Conservation (phyloP, 805 yeast species). For the Torulaspora maleeae region DNA sequence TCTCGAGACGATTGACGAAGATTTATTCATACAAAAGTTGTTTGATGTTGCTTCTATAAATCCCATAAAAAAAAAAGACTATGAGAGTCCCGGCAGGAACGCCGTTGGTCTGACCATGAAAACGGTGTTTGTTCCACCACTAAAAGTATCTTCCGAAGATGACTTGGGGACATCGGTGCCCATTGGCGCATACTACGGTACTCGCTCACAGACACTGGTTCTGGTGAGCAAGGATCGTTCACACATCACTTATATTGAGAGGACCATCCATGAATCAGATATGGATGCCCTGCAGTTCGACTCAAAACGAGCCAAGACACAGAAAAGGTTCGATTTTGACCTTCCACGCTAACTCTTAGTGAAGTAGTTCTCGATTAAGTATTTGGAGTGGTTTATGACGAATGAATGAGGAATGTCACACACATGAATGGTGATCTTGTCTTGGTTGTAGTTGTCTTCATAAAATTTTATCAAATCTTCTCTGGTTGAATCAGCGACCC, state of each 20-base stretch:
- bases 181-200: slow-evolving; percentile 69
- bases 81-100: slow-evolving; percentile 24
- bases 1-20: slow-evolving; percentile 30
- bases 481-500: slow-evolving; percentile 56
- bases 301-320: slow-evolving; percentile 24
- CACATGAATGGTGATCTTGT: slow-evolving; percentile 31
- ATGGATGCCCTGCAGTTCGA: slow-evolving; percentile 22
- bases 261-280: slow-evolving; percentile 51
- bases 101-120: slow-evolving; percentile 43
- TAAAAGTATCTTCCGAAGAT: slow-evolving; percentile 37
- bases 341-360: slow-evolving; percentile 6
- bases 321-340: slow-evolving; percentile 26
- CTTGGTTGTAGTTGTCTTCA: slow-evolving; percentile 22
- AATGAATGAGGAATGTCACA: slow-evolving; percentile 51
- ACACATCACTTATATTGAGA: slow-evolving; percentile 55
- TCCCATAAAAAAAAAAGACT: slow-evolving; percentile 34
- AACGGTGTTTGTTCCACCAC: slow-evolving; percentile 71
- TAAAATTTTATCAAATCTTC: slow-evolving; percentile 39
- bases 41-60: slow-evolving; percentile 53
- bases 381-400: slow-evolving; percentile 52
- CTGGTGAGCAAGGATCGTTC: slow-evolving; percentile 49
- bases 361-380: slow-evolving; percentile 24
- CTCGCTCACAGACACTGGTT: slow-evolving; percentile 80
- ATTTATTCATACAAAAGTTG: slow-evolving; percentile 40
- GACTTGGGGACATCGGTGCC: slow-evolving; percentile 30